phyloP scores from a whole-genome alignment of 306 rosid species.

The Castanea mollissima region DNA sequence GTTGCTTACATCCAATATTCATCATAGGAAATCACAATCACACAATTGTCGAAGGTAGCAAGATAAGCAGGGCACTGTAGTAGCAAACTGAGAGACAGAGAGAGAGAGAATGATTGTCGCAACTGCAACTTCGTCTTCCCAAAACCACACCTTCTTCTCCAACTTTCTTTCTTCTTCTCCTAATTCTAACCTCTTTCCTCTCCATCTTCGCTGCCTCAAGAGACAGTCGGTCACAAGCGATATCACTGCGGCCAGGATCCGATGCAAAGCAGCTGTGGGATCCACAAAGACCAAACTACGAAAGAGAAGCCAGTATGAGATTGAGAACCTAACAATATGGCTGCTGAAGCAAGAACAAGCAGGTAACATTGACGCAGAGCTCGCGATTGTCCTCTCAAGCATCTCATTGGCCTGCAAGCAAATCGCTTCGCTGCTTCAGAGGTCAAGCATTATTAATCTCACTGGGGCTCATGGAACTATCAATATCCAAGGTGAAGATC shows the following conservation, averaged over 20 bases:
- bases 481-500: slow-evolving; percentile 46
- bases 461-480: slow-evolving; percentile 39
- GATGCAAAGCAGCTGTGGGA: slow-evolving; percentile 8
- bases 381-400: slow-evolving; percentile 41
- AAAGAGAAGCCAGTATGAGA: slow-evolving; percentile 5
- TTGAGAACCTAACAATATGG: slow-evolving; percentile 42
- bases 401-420: slow-evolving; percentile 42
- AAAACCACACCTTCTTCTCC: slow-evolving; percentile 49
- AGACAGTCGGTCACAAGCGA: background rate
- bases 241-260: background rate
- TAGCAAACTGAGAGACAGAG: no score
- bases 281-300: background rate
- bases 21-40: no score
- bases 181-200: slow-evolving; percentile 38
- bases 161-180: slow-evolving; percentile 48
- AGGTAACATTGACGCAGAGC: slow-evolving; percentile 37
- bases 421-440: slow-evolving; percentile 42
- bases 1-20: no score
- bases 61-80: no score
- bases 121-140: slow-evolving; percentile 39
- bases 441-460: slow-evolving; percentile 38
- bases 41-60: no score
- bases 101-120: slow-evolving; percentile 45
- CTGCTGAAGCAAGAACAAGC: slow-evolving; percentile 38
- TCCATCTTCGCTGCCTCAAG: background rate